Evolutionary conservation across 73 alveolate genomes (phyloP), one percentile per base, ranked within the genome.

Genomic region (Paramecium sonneborni): DNA sequence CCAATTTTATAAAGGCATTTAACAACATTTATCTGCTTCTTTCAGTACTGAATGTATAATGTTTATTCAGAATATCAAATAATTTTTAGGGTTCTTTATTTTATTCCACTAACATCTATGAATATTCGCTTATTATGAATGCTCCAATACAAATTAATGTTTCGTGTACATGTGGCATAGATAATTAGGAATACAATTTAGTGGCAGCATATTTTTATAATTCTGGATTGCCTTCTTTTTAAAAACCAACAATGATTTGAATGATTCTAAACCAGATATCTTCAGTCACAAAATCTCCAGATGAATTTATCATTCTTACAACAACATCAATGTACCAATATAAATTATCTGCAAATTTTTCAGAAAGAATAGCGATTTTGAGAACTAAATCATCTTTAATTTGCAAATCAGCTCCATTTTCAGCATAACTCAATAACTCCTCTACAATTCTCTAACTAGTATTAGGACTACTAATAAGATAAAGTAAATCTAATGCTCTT

Each of bases 221-320:
- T 62, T 93, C 96, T 30, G 48, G 82, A 67, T 98, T 98, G 1
- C 99, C 96, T 70, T 96, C 99, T 43, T 95, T 95, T 85, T 98
- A 99, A 79, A 97, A 98, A 26, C 99, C 99, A 14, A 98, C 95
- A 0, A 98, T 97, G 72, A 98, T 98, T 93, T 98, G 97, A 1
- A 97, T 97, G 46, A 98, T 96, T 93, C 99, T 93, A 85, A 93
- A 97, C 96, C 99, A 97, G 32, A 98, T 97, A 84, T 98, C 99
- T 24, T 98, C 99, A 48, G 98, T 94, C 0, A 98, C 99, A 93
- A 96, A 97, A 93, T 98, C 99, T 30, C 99, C 99, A 1, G 99
- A 98, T 41, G 96, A 96, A 92, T 97, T 98, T 58, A 98, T 97
- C 93, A 98, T 94, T 92, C 97, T 97, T 26, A 98, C 96, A 68